phyloP scores from a whole-genome alignment of 2,329 filamentous ascomycete genomes.

The Fusarium sororula region DNA sequence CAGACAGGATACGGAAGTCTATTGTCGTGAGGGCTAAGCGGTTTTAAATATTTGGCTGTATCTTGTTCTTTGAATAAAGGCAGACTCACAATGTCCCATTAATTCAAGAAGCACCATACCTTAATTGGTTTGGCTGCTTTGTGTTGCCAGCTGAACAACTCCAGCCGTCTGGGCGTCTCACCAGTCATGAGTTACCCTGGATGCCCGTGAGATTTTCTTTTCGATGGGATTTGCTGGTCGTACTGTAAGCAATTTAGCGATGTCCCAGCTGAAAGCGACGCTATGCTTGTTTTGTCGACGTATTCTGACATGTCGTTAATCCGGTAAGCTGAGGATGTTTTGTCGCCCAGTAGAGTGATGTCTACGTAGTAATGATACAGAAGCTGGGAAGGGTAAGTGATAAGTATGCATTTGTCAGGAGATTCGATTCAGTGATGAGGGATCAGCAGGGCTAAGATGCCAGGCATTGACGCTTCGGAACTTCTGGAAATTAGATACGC shows the following conservation, averaged over 20 bases:
- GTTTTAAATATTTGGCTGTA: rapidly evolving
- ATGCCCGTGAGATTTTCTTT: no score
- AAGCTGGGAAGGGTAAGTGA: background rate
- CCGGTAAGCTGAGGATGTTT: background rate
- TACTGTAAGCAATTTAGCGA: background rate
- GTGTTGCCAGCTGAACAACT: background rate
- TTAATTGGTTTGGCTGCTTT: background rate
- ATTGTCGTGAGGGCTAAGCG: rapidly evolving
- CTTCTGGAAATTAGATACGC: background rate
- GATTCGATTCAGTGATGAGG: background rate
- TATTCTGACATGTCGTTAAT: background rate
- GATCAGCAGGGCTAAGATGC: background rate
- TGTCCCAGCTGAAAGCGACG: background rate
- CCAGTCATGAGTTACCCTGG: background rate
- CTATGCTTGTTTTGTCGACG: background rate
- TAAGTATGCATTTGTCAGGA: background rate
- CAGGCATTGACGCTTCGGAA: background rate
- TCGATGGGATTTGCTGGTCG: background rate
- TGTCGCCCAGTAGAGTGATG: no score
- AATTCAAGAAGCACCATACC: background rate
- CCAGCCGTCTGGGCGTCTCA: rapidly evolving
- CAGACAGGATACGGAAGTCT: rapidly evolving
- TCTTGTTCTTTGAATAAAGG: background rate
- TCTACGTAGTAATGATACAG: background rate
- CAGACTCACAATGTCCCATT: rapidly evolving